Conservation (phyloP, 2,329 filamentous ascomycete species). For the Ramichloridium luteum region DNA sequence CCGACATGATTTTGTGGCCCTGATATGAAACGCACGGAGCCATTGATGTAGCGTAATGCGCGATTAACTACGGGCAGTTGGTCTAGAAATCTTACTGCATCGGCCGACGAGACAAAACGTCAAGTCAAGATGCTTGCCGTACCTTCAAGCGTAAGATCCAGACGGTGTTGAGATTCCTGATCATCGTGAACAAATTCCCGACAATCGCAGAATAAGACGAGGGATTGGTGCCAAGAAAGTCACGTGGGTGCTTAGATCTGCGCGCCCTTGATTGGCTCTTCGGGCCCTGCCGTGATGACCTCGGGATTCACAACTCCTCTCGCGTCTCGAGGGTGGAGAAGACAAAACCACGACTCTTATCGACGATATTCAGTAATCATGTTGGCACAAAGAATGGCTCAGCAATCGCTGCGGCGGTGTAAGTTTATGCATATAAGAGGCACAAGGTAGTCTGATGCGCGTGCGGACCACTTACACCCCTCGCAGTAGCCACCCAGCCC, state of each 20-base stretch:
- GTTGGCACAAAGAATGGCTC: slow-evolving; percentile 33
- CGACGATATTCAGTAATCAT: slow-evolving; percentile 22
- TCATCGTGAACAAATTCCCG: slow-evolving; percentile 8
- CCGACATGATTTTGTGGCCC: slow-evolving; percentile 37
- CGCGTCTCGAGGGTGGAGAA: slow-evolving; percentile 7
- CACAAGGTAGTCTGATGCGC: no score
- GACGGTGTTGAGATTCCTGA: slow-evolving; percentile 23
- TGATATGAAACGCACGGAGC: slow-evolving; percentile 43
- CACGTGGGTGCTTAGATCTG: background rate
- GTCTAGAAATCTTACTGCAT: slow-evolving; percentile 31
- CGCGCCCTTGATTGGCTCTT: slow-evolving; percentile 3
- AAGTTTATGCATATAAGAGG: slow-evolving; percentile 4
- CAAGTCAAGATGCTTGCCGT: slow-evolving; percentile 19
- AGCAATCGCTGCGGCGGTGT: slow-evolving; percentile 30
- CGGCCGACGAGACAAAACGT: slow-evolving; percentile 22
- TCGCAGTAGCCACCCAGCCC: slow-evolving; percentile 33
- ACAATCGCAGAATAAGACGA: slow-evolving; percentile 8
- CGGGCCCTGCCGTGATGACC: background rate
- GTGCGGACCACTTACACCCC: slow-evolving; percentile 12
- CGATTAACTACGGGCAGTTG: slow-evolving; percentile 43
- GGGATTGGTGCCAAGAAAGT: background rate
- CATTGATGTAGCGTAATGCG: slow-evolving; percentile 31
- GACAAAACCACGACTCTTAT: slow-evolving; percentile 6
- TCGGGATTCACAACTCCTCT: slow-evolving; percentile 18
- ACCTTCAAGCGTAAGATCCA: slow-evolving; percentile 22